Conservation (phyloP, 805 yeast species). For the Wickerhamiella siamensis region DNA sequence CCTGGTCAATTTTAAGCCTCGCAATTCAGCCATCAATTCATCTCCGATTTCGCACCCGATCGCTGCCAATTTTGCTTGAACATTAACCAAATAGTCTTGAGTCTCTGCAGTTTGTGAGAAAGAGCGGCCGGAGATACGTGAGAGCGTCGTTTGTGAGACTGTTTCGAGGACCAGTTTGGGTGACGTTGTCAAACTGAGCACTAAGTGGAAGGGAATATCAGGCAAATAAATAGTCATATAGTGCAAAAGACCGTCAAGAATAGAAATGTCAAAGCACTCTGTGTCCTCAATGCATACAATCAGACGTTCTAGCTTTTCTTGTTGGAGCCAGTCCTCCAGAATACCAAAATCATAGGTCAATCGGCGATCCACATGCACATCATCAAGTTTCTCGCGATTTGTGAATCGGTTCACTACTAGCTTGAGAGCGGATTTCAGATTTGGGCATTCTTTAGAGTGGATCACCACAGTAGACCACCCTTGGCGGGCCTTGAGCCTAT, state of each 20-base stretch:
- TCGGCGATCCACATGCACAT: slow-evolving; percentile 21
- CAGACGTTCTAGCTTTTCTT: slow-evolving; percentile 8
- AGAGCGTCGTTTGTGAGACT: slow-evolving; percentile 19
- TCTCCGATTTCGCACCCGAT: not conserved
- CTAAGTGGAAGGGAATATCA: slow-evolving; percentile 23
- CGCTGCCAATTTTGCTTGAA: slow-evolving; percentile 2
- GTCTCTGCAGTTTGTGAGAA: slow-evolving; percentile 7
- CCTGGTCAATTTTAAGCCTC: not conserved
- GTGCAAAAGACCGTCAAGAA: slow-evolving; percentile 21
- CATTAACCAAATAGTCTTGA: slow-evolving; percentile 7
- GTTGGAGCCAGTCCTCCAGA: slow-evolving; percentile 23
- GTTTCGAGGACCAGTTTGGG: slow-evolving; percentile 25
- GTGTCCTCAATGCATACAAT: slow-evolving; percentile 27
- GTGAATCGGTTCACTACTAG: slow-evolving; percentile 23
- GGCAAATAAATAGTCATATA: slow-evolving; percentile 24
- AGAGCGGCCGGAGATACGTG: slow-evolving; percentile 11
- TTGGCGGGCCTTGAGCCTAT: slow-evolving; percentile 11
- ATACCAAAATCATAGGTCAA: slow-evolving; percentile 27
- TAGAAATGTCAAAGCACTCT: slow-evolving; percentile 24
- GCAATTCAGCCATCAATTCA: slow-evolving; percentile 3
- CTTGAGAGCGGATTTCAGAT: slow-evolving; percentile 22
- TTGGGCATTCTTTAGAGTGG: slow-evolving; percentile 26
- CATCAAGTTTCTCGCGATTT: slow-evolving; percentile 12
- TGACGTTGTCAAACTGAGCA: slow-evolving; percentile 26
- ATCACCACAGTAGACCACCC: slow-evolving; percentile 18